These are phyloP conservation scores for Plasmodium ovale DNA, from an alignment of 169 alveolate genomes.

Conservation along the genomic window DNA sequence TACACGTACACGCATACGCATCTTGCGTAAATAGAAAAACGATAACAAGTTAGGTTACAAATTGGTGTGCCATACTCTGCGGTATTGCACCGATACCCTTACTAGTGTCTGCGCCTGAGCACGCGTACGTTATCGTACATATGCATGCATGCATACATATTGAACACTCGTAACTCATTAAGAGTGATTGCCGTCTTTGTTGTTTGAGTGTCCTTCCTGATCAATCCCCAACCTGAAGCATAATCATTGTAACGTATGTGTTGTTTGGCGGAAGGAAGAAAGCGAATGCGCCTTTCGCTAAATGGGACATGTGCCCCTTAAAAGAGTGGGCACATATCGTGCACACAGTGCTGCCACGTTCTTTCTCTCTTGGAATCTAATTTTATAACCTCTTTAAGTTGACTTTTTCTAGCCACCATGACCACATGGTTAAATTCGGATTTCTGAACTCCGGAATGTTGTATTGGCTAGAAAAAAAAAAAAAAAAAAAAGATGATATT, in stretches of 20 bases:
- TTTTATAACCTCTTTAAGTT: slow-evolving; percentile 45
- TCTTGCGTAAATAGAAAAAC: background rate
- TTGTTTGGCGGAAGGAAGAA: no score
- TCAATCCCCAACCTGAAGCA: slow-evolving; percentile 22
- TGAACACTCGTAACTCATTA: background rate
- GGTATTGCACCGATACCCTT: no score
- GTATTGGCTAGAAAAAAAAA: slow-evolving; percentile 32
- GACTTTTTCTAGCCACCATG: slow-evolving; percentile 75
- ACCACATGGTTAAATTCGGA: slow-evolving; percentile 71
- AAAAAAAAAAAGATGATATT: background rate
- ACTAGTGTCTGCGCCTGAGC: no score
- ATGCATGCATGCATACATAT: no score
- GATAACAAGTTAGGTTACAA: no score
- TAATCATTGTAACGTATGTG: no score
- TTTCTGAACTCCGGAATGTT: slow-evolving; percentile 61
- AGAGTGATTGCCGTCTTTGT: slow-evolving; percentile 2
- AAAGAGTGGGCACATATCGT: no score
- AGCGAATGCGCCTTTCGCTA: background rate
- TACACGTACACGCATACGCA: background rate
- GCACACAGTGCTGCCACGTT: no score
- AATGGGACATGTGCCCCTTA: no score
- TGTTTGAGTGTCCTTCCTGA: slow-evolving; percentile 2
- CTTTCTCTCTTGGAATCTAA: background rate
- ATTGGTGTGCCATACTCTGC: no score
- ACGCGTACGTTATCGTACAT: no score